These are phyloP conservation scores for Phaeosphaeriaceae sp. DNA, from an alignment of 2,329 filamentous ascomycete genomes.

Conservation along the genomic window DNA sequence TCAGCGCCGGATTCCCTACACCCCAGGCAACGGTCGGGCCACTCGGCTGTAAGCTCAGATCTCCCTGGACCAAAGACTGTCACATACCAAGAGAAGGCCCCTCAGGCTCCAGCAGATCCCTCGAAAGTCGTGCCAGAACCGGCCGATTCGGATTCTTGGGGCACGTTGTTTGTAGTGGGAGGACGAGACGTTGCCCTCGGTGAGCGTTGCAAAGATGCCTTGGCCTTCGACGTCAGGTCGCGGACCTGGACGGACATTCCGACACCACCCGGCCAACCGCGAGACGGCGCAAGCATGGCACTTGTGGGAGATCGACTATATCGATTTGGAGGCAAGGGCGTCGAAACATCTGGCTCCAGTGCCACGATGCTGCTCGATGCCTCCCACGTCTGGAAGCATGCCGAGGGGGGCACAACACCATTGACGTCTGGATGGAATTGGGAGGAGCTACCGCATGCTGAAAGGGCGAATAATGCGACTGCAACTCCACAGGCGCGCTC, in stretches of 20 bases:
- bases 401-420: conserved; percentile 44
- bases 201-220: conserved; percentile 53
- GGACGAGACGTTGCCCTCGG: conserved; percentile 44
- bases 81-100: conserved; percentile 41
- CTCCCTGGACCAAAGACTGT: conserved; percentile 46
- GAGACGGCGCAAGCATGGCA: conserved; percentile 51
- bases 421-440: conserved; percentile 42
- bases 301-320: conserved; percentile 57
- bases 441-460: conserved; percentile 34
- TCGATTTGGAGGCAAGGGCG: conserved; percentile 50
- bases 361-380: conserved; percentile 43
- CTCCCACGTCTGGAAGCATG: conserved; percentile 43
- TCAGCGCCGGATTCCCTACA: conserved; percentile 31
- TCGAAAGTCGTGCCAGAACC: conserved; percentile 51
- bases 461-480: conserved; percentile 11
- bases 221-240: conserved; percentile 59
- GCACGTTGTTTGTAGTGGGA: conserved; percentile 60
- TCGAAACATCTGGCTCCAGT: conserved; percentile 26
- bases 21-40: conserved; percentile 43
- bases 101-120: conserved; percentile 52
- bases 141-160: conserved; percentile 50
- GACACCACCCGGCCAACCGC: conserved; percentile 47
- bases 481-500: conserved; percentile 51
- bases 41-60: conserved; percentile 49
- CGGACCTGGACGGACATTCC: conserved; percentile 61